Base-by-base conservation (phyloP, 2,329 filamentous ascomycete genomes). In the Trichophyton verrucosum region DNA sequence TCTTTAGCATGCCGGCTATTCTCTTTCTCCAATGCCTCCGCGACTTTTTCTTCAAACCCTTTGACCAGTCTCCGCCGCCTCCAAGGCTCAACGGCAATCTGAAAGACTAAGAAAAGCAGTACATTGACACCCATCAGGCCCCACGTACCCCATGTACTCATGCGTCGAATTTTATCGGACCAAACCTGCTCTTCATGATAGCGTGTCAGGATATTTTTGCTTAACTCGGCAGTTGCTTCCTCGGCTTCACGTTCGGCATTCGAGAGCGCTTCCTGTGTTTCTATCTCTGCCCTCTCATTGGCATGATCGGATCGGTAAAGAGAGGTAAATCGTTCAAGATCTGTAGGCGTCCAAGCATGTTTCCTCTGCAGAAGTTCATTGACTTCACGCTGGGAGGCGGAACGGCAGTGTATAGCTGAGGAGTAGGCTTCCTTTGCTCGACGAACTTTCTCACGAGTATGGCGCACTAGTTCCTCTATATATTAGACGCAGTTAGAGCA, bases 171-270 rank as follows among this genome's bases (percentile, higher is more conserved):
- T 68, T 95, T 92, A 73, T 99, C 94, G 70, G 89, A 95, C 94
- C 94, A 99, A 61, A 99, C 95, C 77, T 99, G 94, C 77, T 99
- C 94, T 76, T 99, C 94, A 73, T 99, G 94, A 74, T 99, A 99
- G 63, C 95, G 84, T 64, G 88, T 88, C 58, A 96, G 78, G 67
- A 97, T 96, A 58, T 86, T 85, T 64, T 87, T 85, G 71, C 88
- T 92, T 60, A 99, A 78, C 68, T 86, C 82, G 59, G 85, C 83
- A 60, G 86, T 83, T 0, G 91, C 82, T 64, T 88, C 86, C 74
- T 96, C 88, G 63, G 95, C 85, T 63, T 89, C 84, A 51, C 82
- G 81, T 76, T 99, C 94, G 1, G 89, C 86, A 62, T 84, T 81
- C 15, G 85, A 84, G 27, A 97, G 80, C 13, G 81, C 80, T 62